phyloP scores from a whole-genome alignment of 2,329 filamentous ascomycete species.

The Fusarium guadeloupense region DNA sequence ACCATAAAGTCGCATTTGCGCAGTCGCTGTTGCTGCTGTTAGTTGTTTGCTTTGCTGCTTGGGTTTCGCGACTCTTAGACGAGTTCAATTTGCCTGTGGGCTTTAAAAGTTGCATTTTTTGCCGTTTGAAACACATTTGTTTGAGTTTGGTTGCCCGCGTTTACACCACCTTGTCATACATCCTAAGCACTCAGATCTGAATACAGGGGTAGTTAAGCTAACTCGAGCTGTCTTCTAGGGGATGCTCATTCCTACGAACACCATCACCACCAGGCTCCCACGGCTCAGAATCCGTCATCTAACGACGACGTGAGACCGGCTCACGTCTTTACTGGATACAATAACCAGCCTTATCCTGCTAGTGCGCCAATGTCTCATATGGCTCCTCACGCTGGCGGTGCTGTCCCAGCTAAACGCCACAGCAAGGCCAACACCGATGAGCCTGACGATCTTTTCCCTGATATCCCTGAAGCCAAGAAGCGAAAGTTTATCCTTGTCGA shows the following conservation, averaged over 20 bases:
- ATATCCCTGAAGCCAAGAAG: slow-evolving; percentile 88
- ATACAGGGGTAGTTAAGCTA: slow-evolving; percentile 40
- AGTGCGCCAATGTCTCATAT: slow-evolving; percentile 71
- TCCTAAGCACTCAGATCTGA: slow-evolving; percentile 23
- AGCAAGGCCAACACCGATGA: slow-evolving; percentile 63
- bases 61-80: slow-evolving; percentile 49
- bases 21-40: slow-evolving; percentile 54
- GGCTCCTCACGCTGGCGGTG: slow-evolving; percentile 50
- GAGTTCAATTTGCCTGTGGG: slow-evolving; percentile 49
- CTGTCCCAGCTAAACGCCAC: slow-evolving; percentile 50
- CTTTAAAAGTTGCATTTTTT: slow-evolving; percentile 45
- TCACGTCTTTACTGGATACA: slow-evolving; percentile 79
- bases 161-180: slow-evolving; percentile 4
- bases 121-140: slow-evolving; percentile 32
- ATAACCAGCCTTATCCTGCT: slow-evolving; percentile 66
- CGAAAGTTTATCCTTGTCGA: slow-evolving; percentile 98
- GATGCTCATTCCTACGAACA: slow-evolving; percentile 71
- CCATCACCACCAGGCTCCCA: slow-evolving; percentile 72
- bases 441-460: slow-evolving; percentile 80
- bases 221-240: slow-evolving; percentile 55
- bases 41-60: slow-evolving; percentile 48
- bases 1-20: slow-evolving; percentile 56
- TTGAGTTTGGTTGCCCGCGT: slow-evolving; percentile 27
- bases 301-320: slow-evolving; percentile 74
- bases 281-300: slow-evolving; percentile 58